Base-by-base conservation (phyloP, 768 basidiomycete species). In the Russula foetens region DNA sequence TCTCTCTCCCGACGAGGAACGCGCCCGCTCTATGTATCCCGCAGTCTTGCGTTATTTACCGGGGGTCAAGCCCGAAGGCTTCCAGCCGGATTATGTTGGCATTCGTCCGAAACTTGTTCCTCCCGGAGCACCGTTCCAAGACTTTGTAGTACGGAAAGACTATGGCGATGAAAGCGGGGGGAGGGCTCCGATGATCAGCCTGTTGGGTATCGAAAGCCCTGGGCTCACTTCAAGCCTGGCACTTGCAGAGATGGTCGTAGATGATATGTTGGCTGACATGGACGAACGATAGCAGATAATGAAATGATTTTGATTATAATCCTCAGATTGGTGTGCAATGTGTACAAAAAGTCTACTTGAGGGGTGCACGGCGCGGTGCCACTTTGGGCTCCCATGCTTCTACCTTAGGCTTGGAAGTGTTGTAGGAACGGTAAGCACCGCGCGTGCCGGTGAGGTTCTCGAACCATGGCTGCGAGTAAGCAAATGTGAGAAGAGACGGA, bases 381-480 rank as follows among this genome's bases (percentile, higher is more conserved):
- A 84, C 78, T 71, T 84, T 88, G 23, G 93, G 90, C 63, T 90
- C 79, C 95, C 95, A 98, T 5, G 85, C 81, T 31, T 79, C 77
- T 64, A 92, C 77, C 76, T 97, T 97, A 19, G 92, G 88, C 49
- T 78, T 81, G 33, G 77, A 85, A 2, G 96, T 98, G 69, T 91
- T 91, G 74, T 98, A 98, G 0, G 90, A 73, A 67, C 83, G 87
- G 78, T 86, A 98, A 12, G 92, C 91, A 52, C 92, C 96, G 47
- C 92, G 79, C 7, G 95, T 97, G 14, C 94, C 96, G 5, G 95
- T 98, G 71, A 98, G 69, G 72, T 90, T 96, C 77, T 97, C 94
- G 1, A 81, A 69, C 80, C 85, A 92, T 0, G 86, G 85, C 95
- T 95, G 61, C 21, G 26, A 33, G 26, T 3, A 59, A 50, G 17